Base-by-base conservation (phyloP, 768 basidiomycete genomes). In the Xerocomellus intermedius region DNA sequence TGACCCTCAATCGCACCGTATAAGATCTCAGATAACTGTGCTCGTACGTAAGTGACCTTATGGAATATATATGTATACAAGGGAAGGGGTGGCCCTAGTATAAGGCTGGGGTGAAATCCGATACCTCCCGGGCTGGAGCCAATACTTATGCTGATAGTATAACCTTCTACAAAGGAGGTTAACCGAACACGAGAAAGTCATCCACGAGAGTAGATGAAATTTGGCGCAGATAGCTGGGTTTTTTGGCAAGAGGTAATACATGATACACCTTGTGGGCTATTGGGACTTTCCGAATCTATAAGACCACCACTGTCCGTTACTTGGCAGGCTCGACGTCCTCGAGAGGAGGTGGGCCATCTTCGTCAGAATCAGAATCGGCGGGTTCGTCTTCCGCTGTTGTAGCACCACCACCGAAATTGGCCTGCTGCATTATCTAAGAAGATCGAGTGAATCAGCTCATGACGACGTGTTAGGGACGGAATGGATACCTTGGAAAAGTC, bases 281-380 rank as follows among this genome's bases (percentile, higher is more conserved):
- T 36, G 12, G 12, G 16, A 46, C 45, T 44, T 44, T 53, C 12
- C 26, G 22, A 21, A 17, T 28, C 8, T 5, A 26, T 4, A 33
- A 16, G 32, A 37, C 38, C 28, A 21, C 21, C 26, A 33, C 26
- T 14, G 19, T 53, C 49, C 45, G 24, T 45, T 48, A 57, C 26
- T 54, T 48, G 46, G 36, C n/a, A 36, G 75, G 65, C 64, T 81
- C 79, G 30, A 76, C 77, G n/a, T 85, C 83, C 74, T 92, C 91
- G 44, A 93, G 85, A 62, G 90, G 87, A 48, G 91, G 91, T 52
- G 89, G 89, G 48, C 84, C 88, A 39, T 85, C 87, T 46, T 84
- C 85, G 7, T 75, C 65, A 16, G 59, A 63, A 33, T 79, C 77
- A 36, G 66, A 69, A 6, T 65, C 79, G 22, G 58, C 75, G 26